These are phyloP conservation scores for Cucurbita ficifolia DNA, from an alignment of 306 rosid genomes.

Conservation along the genomic window DNA sequence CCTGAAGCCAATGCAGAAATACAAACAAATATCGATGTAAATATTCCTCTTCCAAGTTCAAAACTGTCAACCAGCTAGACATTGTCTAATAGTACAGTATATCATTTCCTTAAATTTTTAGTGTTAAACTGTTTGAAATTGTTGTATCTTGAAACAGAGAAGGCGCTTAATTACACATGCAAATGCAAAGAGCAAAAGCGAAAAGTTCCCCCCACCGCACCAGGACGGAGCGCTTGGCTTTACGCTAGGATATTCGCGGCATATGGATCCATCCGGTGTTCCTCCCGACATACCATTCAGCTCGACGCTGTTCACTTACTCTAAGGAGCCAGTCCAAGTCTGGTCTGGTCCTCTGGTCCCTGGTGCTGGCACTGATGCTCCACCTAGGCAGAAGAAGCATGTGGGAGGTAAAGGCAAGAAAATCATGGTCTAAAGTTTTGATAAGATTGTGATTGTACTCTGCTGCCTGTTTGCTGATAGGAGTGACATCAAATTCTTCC, in stretches of 20 bases:
- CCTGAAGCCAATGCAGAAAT: slow-evolving; percentile 74
- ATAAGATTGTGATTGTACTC: neutral
- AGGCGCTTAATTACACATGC: slow-evolving; percentile 49
- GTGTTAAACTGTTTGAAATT: slow-evolving; percentile 7
- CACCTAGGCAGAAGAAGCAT: slow-evolving; percentile 7
- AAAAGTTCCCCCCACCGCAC: slow-evolving; percentile 72
- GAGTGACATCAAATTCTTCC: neutral
- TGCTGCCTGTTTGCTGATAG: slow-evolving; percentile 1
- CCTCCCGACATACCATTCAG: slow-evolving; percentile 34
- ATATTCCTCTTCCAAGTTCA: neutral
- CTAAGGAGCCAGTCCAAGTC: slow-evolving; percentile 45
- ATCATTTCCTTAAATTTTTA: neutral
- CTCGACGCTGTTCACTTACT: slow-evolving; percentile 29
- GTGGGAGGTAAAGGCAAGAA: slow-evolving; percentile 7
- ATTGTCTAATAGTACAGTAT: neutral
- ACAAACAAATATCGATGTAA: slow-evolving; percentile 54
- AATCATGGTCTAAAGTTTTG: slow-evolving; percentile 6
- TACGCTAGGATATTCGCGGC: slow-evolving; percentile 52
- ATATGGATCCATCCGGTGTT: slow-evolving; percentile 39
- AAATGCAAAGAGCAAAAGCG: slow-evolving; percentile 77
- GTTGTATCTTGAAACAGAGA: slow-evolving; percentile 32
- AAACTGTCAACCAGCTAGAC: neutral
- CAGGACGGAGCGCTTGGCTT: slow-evolving; percentile 57
- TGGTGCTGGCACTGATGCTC: slow-evolving; percentile 22
- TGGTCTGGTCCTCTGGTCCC: slow-evolving; percentile 71